Evolutionary conservation across 108 stramenopile species (phyloP).

Genomic region (Thalassiosira profunda): DNA sequence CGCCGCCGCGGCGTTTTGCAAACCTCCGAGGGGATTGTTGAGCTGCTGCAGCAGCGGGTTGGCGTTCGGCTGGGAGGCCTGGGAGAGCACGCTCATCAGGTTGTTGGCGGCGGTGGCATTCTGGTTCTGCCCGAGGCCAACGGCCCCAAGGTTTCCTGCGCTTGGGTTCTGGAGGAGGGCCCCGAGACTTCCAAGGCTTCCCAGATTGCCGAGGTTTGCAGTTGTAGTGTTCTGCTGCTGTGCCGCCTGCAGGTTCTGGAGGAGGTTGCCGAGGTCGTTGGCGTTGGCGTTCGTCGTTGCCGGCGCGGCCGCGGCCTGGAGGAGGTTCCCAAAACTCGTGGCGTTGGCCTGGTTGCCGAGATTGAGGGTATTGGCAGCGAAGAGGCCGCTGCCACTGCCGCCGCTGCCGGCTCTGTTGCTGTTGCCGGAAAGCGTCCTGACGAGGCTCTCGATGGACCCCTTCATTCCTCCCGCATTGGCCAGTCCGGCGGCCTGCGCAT

Average conservation of each 20-base stretch:
- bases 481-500: not conserved
- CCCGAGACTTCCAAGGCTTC: too few relatives aligned
- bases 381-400: not conserved
- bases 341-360: too few relatives aligned
- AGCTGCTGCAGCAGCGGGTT: conserved; percentile 27
- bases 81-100: conserved; percentile 14
- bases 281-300: conserved; percentile 4
- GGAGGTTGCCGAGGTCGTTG: too few relatives aligned
- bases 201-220: too few relatives aligned
- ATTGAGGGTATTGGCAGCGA: too few relatives aligned
- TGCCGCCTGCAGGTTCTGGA: conserved; percentile 34
- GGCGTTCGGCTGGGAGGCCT: conserved; percentile 22
- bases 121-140: not conserved
- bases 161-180: too few relatives aligned
- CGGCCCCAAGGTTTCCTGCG: conserved; percentile 2
- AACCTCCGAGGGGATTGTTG: conserved; percentile 11
- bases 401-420: not conserved
- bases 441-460: conserved; percentile 12
- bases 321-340: too few relatives aligned
- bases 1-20: not conserved
- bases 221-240: conserved; percentile 11
- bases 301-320: not conserved
- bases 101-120: conserved; percentile 6
- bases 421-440: conserved; percentile 5
- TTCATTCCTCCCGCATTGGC: conserved; percentile 28